Conservation (phyloP, 805 yeast species). For the Saturnispora quitensis region DNA sequence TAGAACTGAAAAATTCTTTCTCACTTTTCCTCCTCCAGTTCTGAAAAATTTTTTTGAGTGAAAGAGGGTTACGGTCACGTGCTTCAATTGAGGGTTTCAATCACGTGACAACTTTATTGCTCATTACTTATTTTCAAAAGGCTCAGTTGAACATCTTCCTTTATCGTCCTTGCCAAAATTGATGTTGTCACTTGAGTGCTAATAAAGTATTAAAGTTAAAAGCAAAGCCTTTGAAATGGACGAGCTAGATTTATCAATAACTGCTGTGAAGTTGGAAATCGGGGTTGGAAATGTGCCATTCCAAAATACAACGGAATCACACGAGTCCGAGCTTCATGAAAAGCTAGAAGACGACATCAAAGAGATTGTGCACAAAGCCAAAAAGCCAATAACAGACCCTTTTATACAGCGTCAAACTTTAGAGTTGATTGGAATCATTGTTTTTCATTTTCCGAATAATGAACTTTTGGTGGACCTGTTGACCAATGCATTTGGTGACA, state of each 20-base stretch:
- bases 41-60: not conserved
- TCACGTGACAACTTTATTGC: not conserved
- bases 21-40: not conserved
- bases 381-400: not conserved
- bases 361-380: not conserved
- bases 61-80: slow-evolving; percentile 4
- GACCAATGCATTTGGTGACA: not conserved
- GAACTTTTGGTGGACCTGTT: not conserved
- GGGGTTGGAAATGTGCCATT: not conserved
- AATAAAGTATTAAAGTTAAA: not conserved
- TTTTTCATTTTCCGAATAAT: not conserved
- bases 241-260: not conserved
- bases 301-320: not conserved
- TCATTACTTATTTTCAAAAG: not conserved
- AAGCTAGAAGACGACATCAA: not conserved
- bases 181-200: not conserved
- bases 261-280: not conserved
- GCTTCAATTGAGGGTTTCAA: not conserved
- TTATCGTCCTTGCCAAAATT: not conserved
- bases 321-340: not conserved
- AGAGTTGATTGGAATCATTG: not conserved
- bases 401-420: not conserved
- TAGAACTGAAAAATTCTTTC: not conserved
- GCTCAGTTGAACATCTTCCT: not conserved
- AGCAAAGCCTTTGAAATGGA: not conserved